These are phyloP conservation scores for Plectranthus barbatus DNA, from an alignment of 257 asterid species.

Conservation along the genomic window DNA sequence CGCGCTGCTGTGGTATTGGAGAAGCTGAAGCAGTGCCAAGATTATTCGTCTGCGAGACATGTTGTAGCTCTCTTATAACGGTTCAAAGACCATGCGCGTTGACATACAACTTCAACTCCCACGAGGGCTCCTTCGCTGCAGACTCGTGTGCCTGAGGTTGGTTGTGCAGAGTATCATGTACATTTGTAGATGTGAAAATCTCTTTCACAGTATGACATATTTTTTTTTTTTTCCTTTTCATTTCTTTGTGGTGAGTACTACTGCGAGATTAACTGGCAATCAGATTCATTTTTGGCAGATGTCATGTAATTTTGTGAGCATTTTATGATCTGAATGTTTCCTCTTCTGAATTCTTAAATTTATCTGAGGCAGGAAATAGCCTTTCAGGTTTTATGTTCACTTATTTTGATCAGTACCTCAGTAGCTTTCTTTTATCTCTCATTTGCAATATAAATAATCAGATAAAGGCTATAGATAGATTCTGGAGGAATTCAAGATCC, in stretches of 20 bases:
- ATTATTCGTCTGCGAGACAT: slow-evolving; percentile 58
- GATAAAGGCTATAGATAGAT: too few species aligned
- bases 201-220: neutral
- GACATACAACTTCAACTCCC: slow-evolving; percentile 9
- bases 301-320: neutral
- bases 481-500: neutral
- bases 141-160: slow-evolving; percentile 15
- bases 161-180: neutral
- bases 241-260: neutral
- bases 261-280: neutral
- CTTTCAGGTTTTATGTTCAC: too few species aligned
- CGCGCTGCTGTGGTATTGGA: slow-evolving; percentile 66
- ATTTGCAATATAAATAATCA: too few species aligned
- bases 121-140: slow-evolving; percentile 9
- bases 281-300: neutral
- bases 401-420: too few species aligned
- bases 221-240: neutral
- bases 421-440: too few species aligned
- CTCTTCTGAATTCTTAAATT: neutral
- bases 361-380: too few species aligned
- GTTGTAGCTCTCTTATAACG: slow-evolving; percentile 59
- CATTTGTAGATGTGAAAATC: slow-evolving; percentile 3
- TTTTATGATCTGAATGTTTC: neutral
- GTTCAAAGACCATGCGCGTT: slow-evolving; percentile 17
- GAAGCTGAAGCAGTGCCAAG: slow-evolving; percentile 65